Base-by-base conservation (phyloP, 306 rosid genomes). In the Canavalia ensiformis region DNA sequence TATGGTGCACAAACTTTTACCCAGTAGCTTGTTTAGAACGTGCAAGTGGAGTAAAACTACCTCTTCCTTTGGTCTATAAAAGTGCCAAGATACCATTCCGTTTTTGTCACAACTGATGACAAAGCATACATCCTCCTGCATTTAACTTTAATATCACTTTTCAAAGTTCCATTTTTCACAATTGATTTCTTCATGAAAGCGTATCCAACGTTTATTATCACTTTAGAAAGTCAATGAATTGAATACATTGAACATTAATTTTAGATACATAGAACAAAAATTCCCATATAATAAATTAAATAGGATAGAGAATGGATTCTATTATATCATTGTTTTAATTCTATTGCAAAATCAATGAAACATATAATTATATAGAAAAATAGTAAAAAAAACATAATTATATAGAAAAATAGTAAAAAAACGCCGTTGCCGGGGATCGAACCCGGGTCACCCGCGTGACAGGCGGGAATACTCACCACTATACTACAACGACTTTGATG, bases 381-480 rank as follows among this genome's bases (percentile, higher is more conserved):
- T 12, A 2, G 0, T 7, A 2, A 2, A 18, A 8, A 3, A 1
- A 0, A n/a, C n/a, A 56, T 7, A 56, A 8, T 6, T 2, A 6
- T 2, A 8, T 2, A 7, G 0, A 8, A 8, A 74, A 59, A 13
- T 12, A 2, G 0, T 7, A 2, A 2, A 18, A 8, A 3, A 1
- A 0, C 84, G 84, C 87, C 84, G 81, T 67, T 84, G 84, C 84
- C 87, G 74, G 81, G 87, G 87, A 84, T 84, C 84, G 81, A 83
- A 83, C 86, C 79, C 86, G 75, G 82, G 86, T 82, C 85, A 47
- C 75, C 86, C 69, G 86, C 79, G 80, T 83, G 83, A 83, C 87
- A 83, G 83, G 77, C 86, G 72, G 77, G 72, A 83, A 83, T 78
- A 78, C 87, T 83, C 7, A 78, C 83, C 87, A 84, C 81, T 84